Percentiles rank a stretch among this genome's conserved stretches.
phyloP scores from a whole-genome alignment of 306 rosid genomes.

The Trichosanthes truncata region DNA sequence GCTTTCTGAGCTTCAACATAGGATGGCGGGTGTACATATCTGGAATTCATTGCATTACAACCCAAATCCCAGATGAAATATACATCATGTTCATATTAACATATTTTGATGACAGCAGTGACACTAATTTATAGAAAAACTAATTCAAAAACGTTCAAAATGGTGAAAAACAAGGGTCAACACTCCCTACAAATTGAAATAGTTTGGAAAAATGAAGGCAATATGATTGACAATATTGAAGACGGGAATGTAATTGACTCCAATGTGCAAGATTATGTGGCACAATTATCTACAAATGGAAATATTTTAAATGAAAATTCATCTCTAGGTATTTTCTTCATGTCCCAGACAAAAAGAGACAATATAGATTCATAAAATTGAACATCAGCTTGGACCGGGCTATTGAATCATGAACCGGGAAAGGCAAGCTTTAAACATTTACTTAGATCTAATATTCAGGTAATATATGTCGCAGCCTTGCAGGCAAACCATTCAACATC shows the following conservation, averaged over 20 bases:
- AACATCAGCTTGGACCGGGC: neutral
- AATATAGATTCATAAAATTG: neutral
- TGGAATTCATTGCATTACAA: constrained; percentile 5
- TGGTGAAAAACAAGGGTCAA: neutral
- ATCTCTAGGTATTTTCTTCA: neutral
- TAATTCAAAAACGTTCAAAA: neutral
- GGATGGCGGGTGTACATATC: constrained; percentile 59
- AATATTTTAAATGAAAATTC: neutral
- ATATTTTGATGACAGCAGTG: neutral
- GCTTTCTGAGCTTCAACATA: constrained; percentile 61
- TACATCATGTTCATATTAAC: neutral
- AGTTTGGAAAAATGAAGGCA: neutral
- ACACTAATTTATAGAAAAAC: neutral
- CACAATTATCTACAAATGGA: neutral
- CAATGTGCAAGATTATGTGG: neutral
- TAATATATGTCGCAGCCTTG: neutral
- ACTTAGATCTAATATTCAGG: neutral
- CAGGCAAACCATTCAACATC: neutral
- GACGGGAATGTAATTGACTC: neutral
- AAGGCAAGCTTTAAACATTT: neutral
- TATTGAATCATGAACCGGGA: neutral
- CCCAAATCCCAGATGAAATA: neutral
- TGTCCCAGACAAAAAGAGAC: neutral
- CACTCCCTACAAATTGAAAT: neutral
- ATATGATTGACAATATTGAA: neutral